A percentile compares a stretch with the other conserved stretches of the same genome.
phyloP scores from a whole-genome alignment of 176 grass and related monocot species.

The Triticum dicoccoides region DNA sequence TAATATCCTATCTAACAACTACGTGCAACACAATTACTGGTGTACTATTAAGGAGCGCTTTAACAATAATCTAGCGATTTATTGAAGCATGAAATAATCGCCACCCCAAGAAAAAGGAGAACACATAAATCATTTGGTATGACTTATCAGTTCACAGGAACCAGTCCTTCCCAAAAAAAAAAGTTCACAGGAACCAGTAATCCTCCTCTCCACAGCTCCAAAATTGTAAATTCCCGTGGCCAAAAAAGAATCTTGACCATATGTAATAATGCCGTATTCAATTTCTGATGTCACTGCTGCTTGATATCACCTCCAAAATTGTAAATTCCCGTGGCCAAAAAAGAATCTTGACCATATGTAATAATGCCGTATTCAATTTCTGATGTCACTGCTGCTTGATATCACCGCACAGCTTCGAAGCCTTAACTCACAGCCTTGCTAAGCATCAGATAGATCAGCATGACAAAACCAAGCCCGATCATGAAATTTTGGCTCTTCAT shows the following conservation, averaged over 20 bases:
- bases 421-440: conserved; percentile 53
- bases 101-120: background rate
- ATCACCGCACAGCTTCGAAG: background rate
- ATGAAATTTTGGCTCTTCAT: conserved; percentile 60
- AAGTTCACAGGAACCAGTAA: background rate
- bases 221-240: background rate
- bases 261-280: background rate
- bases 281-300: background rate
- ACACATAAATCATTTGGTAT: background rate
- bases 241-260: background rate
- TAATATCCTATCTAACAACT: background rate
- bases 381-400: background rate
- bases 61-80: background rate
- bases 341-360: background rate
- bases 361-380: background rate
- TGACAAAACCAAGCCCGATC: conserved; percentile 46
- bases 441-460: conserved; percentile 65
- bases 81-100: background rate
- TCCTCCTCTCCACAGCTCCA: background rate
- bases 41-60: background rate
- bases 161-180: no score
- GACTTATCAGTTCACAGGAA: background rate
- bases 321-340: background rate
- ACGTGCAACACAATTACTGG: background rate
- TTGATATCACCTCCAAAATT: background rate